These are phyloP conservation scores for Pseudocercospora fuligena DNA, from an alignment of 2,329 filamentous ascomycete species.

Conservation along the genomic window DNA sequence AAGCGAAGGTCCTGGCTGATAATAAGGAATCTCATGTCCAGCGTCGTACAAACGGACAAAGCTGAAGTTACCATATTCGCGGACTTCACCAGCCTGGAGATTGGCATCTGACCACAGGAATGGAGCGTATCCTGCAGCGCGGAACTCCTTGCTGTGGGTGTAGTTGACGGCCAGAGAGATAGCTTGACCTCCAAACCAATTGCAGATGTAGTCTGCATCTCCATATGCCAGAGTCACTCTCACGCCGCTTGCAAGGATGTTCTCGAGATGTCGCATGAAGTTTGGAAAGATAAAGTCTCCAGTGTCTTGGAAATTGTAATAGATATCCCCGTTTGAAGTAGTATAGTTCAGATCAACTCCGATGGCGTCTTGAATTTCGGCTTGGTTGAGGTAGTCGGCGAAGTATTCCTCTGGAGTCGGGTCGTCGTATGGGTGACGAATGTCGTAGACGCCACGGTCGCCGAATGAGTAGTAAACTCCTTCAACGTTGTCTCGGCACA, in stretches of 20 bases:
- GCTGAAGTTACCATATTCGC: conserved; percentile 38
- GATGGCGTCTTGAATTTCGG: conserved; percentile 60
- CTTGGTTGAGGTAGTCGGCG: conserved; percentile 60
- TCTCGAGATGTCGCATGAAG: conserved; percentile 51
- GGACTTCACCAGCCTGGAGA: conserved; percentile 46
- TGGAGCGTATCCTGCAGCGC: conserved; percentile 34
- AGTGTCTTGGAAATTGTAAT: conserved; percentile 56
- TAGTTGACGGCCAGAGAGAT: conserved; percentile 45
- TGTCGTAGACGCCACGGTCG: conserved; percentile 62
- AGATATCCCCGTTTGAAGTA: conserved; percentile 45
- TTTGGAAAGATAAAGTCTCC: conserved; percentile 63
- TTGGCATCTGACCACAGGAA: conserved; percentile 40
- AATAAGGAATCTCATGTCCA: conserved; percentile 48
- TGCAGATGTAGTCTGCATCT: conserved; percentile 45
- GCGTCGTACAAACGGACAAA: conserved; percentile 43
- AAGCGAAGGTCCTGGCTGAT: conserved; percentile 45
- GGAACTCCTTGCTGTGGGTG: conserved; percentile 40
- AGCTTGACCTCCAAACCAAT: conserved; percentile 47
- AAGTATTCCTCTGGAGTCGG: conserved; percentile 47
- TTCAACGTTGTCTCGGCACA: conserved; percentile 64
- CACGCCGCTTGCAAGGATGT: conserved; percentile 48
- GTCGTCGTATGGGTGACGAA: conserved; percentile 56
- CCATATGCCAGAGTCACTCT: conserved; percentile 49
- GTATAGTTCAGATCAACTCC: conserved; percentile 66
- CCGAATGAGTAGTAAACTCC: conserved; percentile 51